phyloP scores from a whole-genome alignment of 1,284 basidiomycete genomes.

The Singerocomus rubriflavus region DNA sequence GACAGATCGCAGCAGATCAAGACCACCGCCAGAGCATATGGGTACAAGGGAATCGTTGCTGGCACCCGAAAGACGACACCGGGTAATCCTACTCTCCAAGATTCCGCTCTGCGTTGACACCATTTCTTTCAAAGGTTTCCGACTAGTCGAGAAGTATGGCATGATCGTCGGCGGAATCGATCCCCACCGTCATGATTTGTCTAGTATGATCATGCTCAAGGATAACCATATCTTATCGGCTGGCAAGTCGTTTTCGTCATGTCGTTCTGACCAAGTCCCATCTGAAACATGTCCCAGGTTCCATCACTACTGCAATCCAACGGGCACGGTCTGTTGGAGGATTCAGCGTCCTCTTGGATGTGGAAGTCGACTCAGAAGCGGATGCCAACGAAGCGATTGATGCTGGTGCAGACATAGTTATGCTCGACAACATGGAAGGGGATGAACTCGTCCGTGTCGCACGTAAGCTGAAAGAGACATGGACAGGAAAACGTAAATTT shows the following conservation, averaged over 20 bases:
- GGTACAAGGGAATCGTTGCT: conserved; percentile 88
- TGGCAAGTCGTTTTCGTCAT: conserved; percentile 44
- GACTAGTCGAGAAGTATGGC: conserved; percentile 97
- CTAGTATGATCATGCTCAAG: conserved; percentile 99
- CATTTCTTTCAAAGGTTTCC: conserved; percentile 59
- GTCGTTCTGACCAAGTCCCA: neutral
- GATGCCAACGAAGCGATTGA: conserved; percentile 96
- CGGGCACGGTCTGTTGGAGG: conserved; percentile 88
- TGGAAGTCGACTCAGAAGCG: conserved; percentile 86
- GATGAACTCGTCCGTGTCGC: conserved; percentile 68
- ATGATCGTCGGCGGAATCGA: conserved; percentile 99
- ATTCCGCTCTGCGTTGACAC: conserved; percentile 1
- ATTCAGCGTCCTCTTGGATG: conserved; percentile 91
- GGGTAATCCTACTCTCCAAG: conserved; percentile 42
- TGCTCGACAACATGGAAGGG: conserved; percentile 96
- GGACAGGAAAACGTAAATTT: conserved; percentile 78
- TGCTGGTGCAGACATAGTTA: conserved; percentile 95
- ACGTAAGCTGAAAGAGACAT: conserved; percentile 68
- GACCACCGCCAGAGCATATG: conserved; percentile 75
- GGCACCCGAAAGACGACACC: conserved; percentile 98
- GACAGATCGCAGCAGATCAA: conserved; percentile 76
- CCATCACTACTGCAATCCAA: conserved; percentile 85
- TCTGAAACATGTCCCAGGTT: conserved; percentile 50
- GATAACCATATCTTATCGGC: conserved; percentile 99
- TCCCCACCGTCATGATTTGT: conserved; percentile 93